Percentiles rank a stretch among this genome's conserved stretches.
Conservation (phyloP, 495 filamentous ascomycete species). For the Margaritispora aquatica region DNA sequence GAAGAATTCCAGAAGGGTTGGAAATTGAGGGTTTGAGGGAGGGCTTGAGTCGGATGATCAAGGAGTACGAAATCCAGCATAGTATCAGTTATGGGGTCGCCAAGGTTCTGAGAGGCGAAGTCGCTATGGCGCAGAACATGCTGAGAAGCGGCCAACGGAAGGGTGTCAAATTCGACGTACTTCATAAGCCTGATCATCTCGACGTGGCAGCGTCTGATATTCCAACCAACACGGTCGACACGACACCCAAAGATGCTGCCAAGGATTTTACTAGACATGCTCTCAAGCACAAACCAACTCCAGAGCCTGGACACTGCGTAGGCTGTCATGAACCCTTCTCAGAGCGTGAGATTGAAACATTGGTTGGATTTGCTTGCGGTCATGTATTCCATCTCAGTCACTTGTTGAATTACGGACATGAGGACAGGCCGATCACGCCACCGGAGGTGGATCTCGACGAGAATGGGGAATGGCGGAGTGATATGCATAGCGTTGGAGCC, state of each 20-base stretch:
- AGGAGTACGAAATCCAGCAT: conserved; percentile 89
- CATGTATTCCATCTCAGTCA: conserved; percentile 88
- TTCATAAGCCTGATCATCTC: conserved; percentile 35
- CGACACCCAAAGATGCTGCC: conserved; percentile 2
- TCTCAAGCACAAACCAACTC: conserved; percentile 18
- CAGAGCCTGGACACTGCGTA: conserved; percentile 50
- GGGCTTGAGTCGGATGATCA: conserved; percentile 76
- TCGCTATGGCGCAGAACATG: conserved; percentile 71
- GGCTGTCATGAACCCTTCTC: conserved; percentile 56
- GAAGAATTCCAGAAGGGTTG: conserved; percentile 83
- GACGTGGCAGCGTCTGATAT: conserved; percentile 31
- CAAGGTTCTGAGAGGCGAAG: conserved; percentile 78
- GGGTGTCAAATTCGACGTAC: conserved; percentile 83
- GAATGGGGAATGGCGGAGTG: conserved; percentile 33
- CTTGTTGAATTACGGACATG: conserved; percentile 49
- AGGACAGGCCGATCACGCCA: conserved; percentile 32
- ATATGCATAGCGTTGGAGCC: conserved; percentile 60
- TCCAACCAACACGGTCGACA: conserved; percentile 14
- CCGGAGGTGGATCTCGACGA: conserved; percentile 36
- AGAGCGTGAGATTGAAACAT: conserved; percentile 61
- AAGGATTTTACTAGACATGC: conserved; percentile 8
- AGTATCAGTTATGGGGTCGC: conserved; percentile 88
- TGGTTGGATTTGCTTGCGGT: conserved; percentile 87
- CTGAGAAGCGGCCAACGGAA: conserved; percentile 69
- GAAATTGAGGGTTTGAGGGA: conserved; percentile 85